These are phyloP conservation scores for Penicillium sp. DNA, from an alignment of 2,329 filamentous ascomycete genomes.

Conservation along the genomic window DNA sequence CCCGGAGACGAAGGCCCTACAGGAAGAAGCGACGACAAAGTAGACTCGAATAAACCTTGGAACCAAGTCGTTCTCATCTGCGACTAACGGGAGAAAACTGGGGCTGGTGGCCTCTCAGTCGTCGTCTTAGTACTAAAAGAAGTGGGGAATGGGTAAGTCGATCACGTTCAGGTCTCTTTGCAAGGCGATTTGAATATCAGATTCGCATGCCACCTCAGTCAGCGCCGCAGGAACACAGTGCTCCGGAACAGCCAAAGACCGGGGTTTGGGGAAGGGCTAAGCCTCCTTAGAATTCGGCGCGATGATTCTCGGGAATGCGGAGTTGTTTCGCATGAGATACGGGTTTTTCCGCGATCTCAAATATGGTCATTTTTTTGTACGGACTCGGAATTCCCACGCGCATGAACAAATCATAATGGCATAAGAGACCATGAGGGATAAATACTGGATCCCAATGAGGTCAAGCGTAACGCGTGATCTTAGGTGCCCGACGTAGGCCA, in stretches of 20 bases:
- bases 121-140: constrained; percentile 12
- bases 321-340: background rate
- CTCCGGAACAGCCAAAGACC: background rate
- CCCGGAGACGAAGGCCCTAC: background rate
- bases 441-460: background rate
- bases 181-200: constrained; percentile 3
- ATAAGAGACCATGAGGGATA: background rate
- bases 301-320: background rate
- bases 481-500: background rate
- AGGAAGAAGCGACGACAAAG: background rate
- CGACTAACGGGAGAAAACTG: constrained; percentile 20
- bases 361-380: background rate
- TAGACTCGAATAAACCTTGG: constrained; percentile 14
- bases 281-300: background rate
- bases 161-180: constrained; percentile 1
- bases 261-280: constrained; percentile 1
- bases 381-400: background rate
- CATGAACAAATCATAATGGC: background rate
- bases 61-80: constrained; percentile 1
- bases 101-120: constrained; percentile 13
- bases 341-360: background rate
- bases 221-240: constrained; percentile 6
- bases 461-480: background rate
- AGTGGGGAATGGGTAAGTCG: constrained; percentile 12
- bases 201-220: constrained; percentile 5